Base-by-base conservation (phyloP, 495 filamentous ascomycete genomes). In the Hyaloscypha bicolor region DNA sequence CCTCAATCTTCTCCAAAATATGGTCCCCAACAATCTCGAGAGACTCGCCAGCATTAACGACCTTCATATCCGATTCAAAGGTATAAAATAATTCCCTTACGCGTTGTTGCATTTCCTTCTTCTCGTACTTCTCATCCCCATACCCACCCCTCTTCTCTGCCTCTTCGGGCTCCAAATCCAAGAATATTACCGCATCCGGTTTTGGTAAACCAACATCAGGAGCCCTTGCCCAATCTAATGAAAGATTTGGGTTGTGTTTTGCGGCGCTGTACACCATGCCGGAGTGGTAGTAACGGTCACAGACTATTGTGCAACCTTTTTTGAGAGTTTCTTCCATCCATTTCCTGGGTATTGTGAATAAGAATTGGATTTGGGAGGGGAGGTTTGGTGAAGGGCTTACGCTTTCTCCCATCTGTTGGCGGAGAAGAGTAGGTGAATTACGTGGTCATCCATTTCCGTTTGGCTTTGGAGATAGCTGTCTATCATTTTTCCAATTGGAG, bases 251-350 rank as follows among this genome's bases (percentile, higher is more conserved):
- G 72, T 91, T 91, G 29, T 85, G 81, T 72, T 97, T 97, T 0
- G 95, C 95, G n/a, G 93, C 91, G n/a, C 89, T 92, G 79, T 98
- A 99, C 22, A 97, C 93, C 56, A 92, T 90, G 21, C 95, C 95
- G 42, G 89, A 93, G 79, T 97, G 93, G 72, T 94, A 96, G 78
- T 97, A 99, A 51, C 95, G 88, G 77, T 99, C 95, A 62, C 94
- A 86, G 33, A 99, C 84, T 9, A 99, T 83, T 0, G 87, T 96
- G 53, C 79, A 85, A 19, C 93, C 94, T 8, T 77, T 75, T 9
- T 78, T 69, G 29, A 97, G 83, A 52, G 88, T 83, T 11, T 81
- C 63, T 55, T 85, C 74, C 37, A 95, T 94, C 42, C 81, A 82
- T 63, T 81, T 77, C 4, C 85, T 88, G 45, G 19, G n/a, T 55